Evolutionary conservation across 2,329 filamentous ascomycete genomes (phyloP), one percentile per base, ranked within the genome.

Genomic region (Aspergillus sp.): DNA sequence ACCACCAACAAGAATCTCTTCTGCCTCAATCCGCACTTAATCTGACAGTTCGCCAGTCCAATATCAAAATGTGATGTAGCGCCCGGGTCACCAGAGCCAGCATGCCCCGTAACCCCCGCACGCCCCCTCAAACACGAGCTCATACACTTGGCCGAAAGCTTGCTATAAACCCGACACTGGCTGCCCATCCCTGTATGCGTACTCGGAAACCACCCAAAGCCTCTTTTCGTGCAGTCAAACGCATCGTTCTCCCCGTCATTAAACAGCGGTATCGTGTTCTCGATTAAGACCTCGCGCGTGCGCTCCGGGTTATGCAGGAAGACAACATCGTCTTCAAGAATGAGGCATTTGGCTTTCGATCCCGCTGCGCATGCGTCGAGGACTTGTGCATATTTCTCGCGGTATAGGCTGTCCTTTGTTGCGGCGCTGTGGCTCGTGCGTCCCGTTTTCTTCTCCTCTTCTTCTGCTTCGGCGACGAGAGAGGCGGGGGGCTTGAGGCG

Each of bases 161-260:
- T 49, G 19, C 46, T 37, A 17, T 39, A 49, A 49, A 49, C 17
- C 31, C 46, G 46, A n/a, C 46, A 49, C 46, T 49, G 46, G 46
- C 31, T 49, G 7, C 46, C 46, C 46, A 49, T 49, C 9, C 46
- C 46, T 3, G 46, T 49, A 3, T 35, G 31, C 5, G 46, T 37
- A 49, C 46, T 49, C 31, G 46, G 33, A 31, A 49, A 6, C 46
- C 46, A 49, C 4, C 46, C 46, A 37, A 49, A 49, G 2, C 46
- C 46, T 11, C 46, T 49, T 33, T 49, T 49, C n/a, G 46, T 49
- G 17, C 46, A 49, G 21, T 49, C 46, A 49, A 49, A 49, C 15
- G 33, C 46, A 23, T 49, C 46, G 7, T 6, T 23, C 9, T 49
- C 46, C 11, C 46, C 46, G 15, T 49, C 31, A 35, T 49, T 49